Evolutionary conservation across 75 land plant species (phyloP).

Genomic region (Chamaecyparis obtusa): DNA sequence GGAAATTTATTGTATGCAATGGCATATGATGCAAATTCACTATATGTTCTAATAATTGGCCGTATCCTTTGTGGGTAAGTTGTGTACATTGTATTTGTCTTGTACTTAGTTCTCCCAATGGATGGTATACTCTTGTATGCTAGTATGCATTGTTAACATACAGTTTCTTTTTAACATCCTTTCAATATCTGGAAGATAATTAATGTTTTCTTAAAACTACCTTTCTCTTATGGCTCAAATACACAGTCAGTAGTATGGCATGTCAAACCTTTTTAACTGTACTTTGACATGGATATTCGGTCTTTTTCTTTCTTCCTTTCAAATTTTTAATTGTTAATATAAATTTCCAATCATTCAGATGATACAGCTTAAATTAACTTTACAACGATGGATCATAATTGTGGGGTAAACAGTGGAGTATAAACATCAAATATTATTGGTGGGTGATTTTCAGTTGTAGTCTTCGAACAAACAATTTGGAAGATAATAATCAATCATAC

Average conservation of each 20-base stretch:
- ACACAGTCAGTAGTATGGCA: background rate
- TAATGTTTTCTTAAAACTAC: background rate
- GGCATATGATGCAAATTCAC: constrained; percentile 56
- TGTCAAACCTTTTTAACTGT: background rate
- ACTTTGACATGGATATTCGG: background rate
- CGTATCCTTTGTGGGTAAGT: constrained; percentile 74
- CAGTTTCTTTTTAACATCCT: background rate
- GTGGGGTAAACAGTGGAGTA: background rate
- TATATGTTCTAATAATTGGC: constrained; percentile 49
- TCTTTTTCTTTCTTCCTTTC: background rate
- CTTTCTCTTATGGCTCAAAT: background rate
- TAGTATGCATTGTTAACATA: background rate
- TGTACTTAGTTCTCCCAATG: background rate
- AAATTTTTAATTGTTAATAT: no score
- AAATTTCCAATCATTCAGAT: no score
- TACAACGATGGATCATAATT: background rate
- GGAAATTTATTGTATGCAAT: constrained; percentile 61
- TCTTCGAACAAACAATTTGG: no score
- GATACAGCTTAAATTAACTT: no score
- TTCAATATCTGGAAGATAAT: background rate
- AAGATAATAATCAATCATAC: no score
- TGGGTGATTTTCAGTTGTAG: no score
- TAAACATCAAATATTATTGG: background rate
- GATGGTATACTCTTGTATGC: background rate
- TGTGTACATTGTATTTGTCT: background rate